Evolutionary conservation across 352 stramenopile species (phyloP), one percentile per base, ranked within the genome.

Genomic region (Peronospora belbahrii): DNA sequence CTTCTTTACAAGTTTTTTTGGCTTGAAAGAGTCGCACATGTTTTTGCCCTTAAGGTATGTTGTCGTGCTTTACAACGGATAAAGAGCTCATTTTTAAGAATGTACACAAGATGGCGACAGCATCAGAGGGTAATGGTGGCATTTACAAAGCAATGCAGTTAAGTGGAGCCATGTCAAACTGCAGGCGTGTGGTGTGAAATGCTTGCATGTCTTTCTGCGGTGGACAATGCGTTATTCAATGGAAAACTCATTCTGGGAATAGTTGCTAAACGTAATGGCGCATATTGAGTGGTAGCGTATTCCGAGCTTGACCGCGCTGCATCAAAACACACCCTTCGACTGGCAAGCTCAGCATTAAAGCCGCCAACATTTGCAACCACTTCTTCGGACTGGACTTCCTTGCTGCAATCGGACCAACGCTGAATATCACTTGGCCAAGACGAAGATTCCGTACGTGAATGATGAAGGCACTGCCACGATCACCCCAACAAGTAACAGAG

Each of bases 311-410:
- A 89, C 48, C 69, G 62, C 15, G 68, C 56, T 31, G 51, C 79
- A 55, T 76, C 79, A 52, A 75, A 83, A 56, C 41, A 80, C 51
- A 90, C 40, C 35, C 63, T 17, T 56, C 23, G 34, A 93, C 67
- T 1, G 92, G 91, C 9, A 76, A 85, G 42, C 77, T 99, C 7
- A 58, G 88, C 0, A 99, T 96, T 63, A 88, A 94, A 9, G 93
- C 94, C 0, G 96, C 86, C 19, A 99, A 99, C 59, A 98, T 99
- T 63, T 99, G 96, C 85, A 98, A 98, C 78, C 95, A 99, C 63
- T 97, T 97, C 50, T 98, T 95, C 18, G 81, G 95, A 20, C 72
- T 84, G 0, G 70, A 85, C 37, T 62, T 94, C 25, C 71, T 67
- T 99, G 66, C 57, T 82, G 42, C 85, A 97, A 80, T 72, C 88